Evolutionary conservation across 140 eudicot genomes (phyloP), one percentile per base, ranked within the genome.

Genomic region (Erigeron philadelphicus): DNA sequence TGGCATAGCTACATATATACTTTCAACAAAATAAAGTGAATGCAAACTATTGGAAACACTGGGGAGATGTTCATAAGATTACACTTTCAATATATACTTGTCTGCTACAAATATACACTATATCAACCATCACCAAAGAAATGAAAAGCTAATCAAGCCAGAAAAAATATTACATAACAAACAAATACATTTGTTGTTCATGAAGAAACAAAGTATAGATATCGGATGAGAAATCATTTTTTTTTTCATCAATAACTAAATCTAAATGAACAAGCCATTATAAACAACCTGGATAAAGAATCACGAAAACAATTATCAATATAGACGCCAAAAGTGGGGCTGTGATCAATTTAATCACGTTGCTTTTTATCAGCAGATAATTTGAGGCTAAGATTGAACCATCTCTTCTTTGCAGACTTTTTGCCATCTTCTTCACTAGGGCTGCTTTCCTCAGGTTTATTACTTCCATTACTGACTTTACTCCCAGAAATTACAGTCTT

Each of bases 391-490:
- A 92, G 88, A 76, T 78, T 82, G 50, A 88, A 88, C 98, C 98
- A 92, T 80, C 81, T 88, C 68, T 80, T 88, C 72, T 81, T 89
- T 21, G 79, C 35, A 38, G 95, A 88, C 61, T 92, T 92, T 12
- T 92, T 88, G 13, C 85, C 85, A 52, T 92, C 96, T 53, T 91
- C 95, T 72, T 88, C 95, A 35, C 83, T 80, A 10, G 90, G 93
- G 66, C 95, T 88, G 58, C 57, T 70, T 23, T 82, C 96, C 44
- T 82, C 95, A 43, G 83, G 84, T 48, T 85, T 80, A 64, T 80
- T 74, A 65, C 84, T 80, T 75, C 98, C 96, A 61, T 92, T 86
- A 76, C 88, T 78, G 3, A 75, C 52, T 44, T 71, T 77, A 66
- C 84, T 76, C 50, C 79, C 75, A 12, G 45, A 38, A 46, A 70